Base-by-base conservation (phyloP, 2,329 filamentous ascomycete species). In the Capronia americana region DNA sequence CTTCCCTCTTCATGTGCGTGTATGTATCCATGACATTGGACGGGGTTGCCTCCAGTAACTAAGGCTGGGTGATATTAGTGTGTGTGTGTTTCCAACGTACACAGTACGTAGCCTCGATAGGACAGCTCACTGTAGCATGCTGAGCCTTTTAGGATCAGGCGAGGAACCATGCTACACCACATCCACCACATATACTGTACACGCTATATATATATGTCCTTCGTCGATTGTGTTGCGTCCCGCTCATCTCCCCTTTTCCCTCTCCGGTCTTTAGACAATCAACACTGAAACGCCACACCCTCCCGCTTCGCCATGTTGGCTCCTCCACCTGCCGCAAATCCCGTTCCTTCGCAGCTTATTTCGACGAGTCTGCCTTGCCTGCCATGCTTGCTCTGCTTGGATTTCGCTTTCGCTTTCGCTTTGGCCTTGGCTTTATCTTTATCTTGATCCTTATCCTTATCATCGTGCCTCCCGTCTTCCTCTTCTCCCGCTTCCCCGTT, bases 261-360 rank as follows among this genome's bases (percentile, higher is more conserved):
- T n/a, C n/a, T n/a, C n/a, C n/a, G n/a, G n/a, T n/a, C n/a, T n/a
- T n/a, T n/a, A n/a, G n/a, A n/a, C n/a, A n/a, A 50, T 59, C 41
- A 48, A 30, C 92, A 94, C 76, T 96, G 92, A 77, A 97, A 97
- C 0, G 89, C 90, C 20, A 96, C 88, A 0, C 91, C 90, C 3
- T 85, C 81, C 77, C 89, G 95, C 79, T 91, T 90, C 17, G 96
- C 92, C 73, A 91, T 86, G 74, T 90, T 96, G 59, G 87, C 86
- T 2, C 95, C 94, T n/a, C 90, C 89, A 4, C 92, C 91, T 4
- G 94, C 91, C 4, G 94, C 93, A 78, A 97, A 98, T 0, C 94
- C 94, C 0, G 94, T 98, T 0, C 94, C 94, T 73, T 97, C 94
- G 41, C 90, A 92, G 71, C 87, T 88, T 57, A 98, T 85, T 74